Percentiles rank a stretch among this genome's conserved stretches.
Evolutionary conservation across 495 filamentous ascomycete species (phyloP).

Genomic region (Stereocaulon alpinum): DNA sequence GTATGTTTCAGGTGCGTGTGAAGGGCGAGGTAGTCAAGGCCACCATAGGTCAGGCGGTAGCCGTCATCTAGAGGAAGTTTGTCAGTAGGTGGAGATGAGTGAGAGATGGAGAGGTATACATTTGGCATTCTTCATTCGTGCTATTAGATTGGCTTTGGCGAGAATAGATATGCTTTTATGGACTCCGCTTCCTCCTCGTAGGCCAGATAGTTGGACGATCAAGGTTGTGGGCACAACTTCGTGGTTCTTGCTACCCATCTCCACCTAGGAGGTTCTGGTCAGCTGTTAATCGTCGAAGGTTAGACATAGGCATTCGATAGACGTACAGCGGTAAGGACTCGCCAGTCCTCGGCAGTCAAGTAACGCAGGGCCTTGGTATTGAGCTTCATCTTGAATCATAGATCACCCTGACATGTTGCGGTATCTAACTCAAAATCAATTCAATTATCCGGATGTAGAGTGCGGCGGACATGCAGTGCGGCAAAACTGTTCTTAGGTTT

Average conservation of each 20-base stretch:
- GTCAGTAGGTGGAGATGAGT: neutral
- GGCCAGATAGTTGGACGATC: slow-evolving; percentile 70
- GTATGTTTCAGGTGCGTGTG: slow-evolving; percentile 72
- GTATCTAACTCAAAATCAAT: neutral
- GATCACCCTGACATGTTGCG: neutral
- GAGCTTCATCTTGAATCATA: slow-evolving; percentile 60
- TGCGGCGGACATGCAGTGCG: neutral
- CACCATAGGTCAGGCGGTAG: slow-evolving; percentile 93
- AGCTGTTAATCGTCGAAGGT: slow-evolving; percentile 24
- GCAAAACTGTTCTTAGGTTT: neutral
- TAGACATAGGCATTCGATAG: slow-evolving; percentile 23
- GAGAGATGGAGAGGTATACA: slow-evolving; percentile 34
- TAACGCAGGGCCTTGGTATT: slow-evolving; percentile 87
- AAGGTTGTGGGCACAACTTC: slow-evolving; percentile 88
- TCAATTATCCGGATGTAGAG: too few species aligned
- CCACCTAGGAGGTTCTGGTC: slow-evolving; percentile 51
- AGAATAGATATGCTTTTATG: slow-evolving; percentile 78
- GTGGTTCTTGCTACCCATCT: slow-evolving; percentile 90
- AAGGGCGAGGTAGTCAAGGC: slow-evolving; percentile 90
- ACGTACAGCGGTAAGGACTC: slow-evolving; percentile 81
- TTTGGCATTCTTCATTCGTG: slow-evolving; percentile 85
- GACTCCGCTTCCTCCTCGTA: slow-evolving; percentile 76
- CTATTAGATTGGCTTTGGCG: slow-evolving; percentile 87
- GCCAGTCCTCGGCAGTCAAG: slow-evolving; percentile 86
- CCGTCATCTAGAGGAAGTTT: slow-evolving; percentile 58